Base-by-base conservation (phyloP, 495 filamentous ascomycete genomes). In the Lasiosphaeris hirsuta region DNA sequence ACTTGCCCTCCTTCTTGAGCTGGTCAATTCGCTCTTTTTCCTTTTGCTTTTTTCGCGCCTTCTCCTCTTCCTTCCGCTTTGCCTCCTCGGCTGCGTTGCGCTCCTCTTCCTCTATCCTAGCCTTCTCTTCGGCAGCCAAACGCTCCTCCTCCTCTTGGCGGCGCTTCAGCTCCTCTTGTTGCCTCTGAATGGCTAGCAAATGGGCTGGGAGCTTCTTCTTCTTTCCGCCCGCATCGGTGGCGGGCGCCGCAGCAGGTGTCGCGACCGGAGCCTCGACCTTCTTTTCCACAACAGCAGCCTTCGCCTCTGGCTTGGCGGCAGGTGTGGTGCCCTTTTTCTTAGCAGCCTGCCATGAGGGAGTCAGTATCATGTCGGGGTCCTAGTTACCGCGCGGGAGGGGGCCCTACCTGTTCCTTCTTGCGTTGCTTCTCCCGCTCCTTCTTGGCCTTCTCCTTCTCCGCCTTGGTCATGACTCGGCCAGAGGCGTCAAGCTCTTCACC, bases 11-110 rank as follows among this genome's bases (percentile, higher is more conserved):
- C 69, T 84, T 92, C 77, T 94, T 94, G 13, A 96, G 82, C 73
- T 96, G 89, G 65, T 99, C 95, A 59, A 96, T 91, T 77, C 83
- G 93, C 72, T 96, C 89, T 72, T 88, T 95, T 69, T 99, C 95
- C 72, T 88, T 96, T 69, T 96, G 90, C 78, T 96, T 97, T 80
- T 88, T 96, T 40, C 80, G 73, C 10, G 86, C 85, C 64, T 86
- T 65, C 77, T 85, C 63, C 54, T 72, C 69, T 57, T 77, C 75
- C 52, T 56, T 75, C 18, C 72, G 69, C 66, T 78, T 77, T 14
- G 0, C 58, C 78, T 95, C 92, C 72, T 96, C 92, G 10, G 80
- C 89, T 23, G 84, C 87, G 17, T 55, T 60, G 18, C 80, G 77
- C 67, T 86, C 82, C 65, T 85, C 77, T 62, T 90, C 90, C 59